phyloP scores from a whole-genome alignment of 306 rosid genomes.

The Casuarina glauca region DNA sequence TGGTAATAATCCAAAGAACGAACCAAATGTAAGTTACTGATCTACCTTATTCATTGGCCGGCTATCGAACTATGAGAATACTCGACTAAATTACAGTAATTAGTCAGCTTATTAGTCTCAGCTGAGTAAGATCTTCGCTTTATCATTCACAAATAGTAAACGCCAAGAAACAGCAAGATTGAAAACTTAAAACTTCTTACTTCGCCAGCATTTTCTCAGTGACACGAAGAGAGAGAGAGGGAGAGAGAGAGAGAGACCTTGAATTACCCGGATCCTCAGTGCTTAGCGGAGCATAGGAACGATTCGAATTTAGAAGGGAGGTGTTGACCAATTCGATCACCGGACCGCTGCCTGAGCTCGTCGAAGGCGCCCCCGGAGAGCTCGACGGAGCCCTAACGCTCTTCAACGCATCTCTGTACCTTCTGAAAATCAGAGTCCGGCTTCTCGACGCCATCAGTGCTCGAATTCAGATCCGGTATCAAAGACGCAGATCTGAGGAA shows the following conservation, averaged over 20 bases:
- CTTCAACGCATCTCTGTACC: constrained; percentile 76
- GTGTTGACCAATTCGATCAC: constrained; percentile 87
- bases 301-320: constrained; percentile 75
- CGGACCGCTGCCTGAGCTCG: constrained; percentile 56
- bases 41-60: neutral
- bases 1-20: neutral
- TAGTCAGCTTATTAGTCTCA: neutral
- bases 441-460: constrained; percentile 63
- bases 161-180: neutral
- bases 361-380: constrained; percentile 40
- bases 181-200: neutral
- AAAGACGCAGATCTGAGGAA: constrained; percentile 16
- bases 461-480: constrained; percentile 29
- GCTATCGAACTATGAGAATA: neutral
- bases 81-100: neutral
- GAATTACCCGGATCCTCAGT: constrained; percentile 91
- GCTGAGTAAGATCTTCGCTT: neutral
- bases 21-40: neutral
- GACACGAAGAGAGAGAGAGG: constrained; percentile 12
- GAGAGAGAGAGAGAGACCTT: constrained; percentile 51
- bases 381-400: constrained; percentile 69
- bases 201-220: neutral
- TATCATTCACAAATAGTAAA: neutral
- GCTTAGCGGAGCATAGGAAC: constrained; percentile 85
- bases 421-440: constrained; percentile 59